Evolutionary conservation across 2,329 filamentous ascomycete genomes (phyloP), one percentile per base, ranked within the genome.

Genomic region (Epichloe sp.): DNA sequence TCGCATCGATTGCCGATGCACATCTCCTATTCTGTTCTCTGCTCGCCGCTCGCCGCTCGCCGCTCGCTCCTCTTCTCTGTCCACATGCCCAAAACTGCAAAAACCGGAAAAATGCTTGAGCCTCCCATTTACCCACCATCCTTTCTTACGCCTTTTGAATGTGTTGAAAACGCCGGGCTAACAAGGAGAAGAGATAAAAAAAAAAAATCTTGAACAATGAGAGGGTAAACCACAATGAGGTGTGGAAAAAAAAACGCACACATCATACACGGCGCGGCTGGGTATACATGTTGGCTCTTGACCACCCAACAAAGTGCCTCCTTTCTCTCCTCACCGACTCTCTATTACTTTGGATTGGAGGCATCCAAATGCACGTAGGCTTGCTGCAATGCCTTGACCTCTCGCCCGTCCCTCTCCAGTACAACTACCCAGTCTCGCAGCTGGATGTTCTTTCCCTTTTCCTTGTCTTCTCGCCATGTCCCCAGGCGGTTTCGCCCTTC

Each of bases 381-480:
- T 46, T 69, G 66, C 62, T 85, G 80, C 46, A 87, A 64, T 23
- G 81, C 77, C 62, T 72, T 78, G 57, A 70, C 71, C 63, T 88
- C 84, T 57, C 74, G 76, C 1, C 86, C 85, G 63, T 95, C 88
- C 48, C 82, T 74, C 65, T 95, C 90, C 45, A 96, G 74, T 53
- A 86, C 86, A 19, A 80, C 74, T 15, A 95, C 73, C 71, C 89
- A 82, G 65, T 96, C 91, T 50, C 91, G 78, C 49, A 95, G 72
- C 69, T 96, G 89, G 46, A 96, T 87, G 26, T 83, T 83, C 57
- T 76, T 78, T 35, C 88, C 88, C 62, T 84, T 85, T 21, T 84
- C 80, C 49, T 80, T 81, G 59, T 88, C 84, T 65, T 96, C 89
- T 53, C 87, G 78, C 77, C 83, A 87, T 15, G 77, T 75, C n/a